Conservation (phyloP, 371 early-diverging fungal genomes). For the Mortierella sp. region DNA sequence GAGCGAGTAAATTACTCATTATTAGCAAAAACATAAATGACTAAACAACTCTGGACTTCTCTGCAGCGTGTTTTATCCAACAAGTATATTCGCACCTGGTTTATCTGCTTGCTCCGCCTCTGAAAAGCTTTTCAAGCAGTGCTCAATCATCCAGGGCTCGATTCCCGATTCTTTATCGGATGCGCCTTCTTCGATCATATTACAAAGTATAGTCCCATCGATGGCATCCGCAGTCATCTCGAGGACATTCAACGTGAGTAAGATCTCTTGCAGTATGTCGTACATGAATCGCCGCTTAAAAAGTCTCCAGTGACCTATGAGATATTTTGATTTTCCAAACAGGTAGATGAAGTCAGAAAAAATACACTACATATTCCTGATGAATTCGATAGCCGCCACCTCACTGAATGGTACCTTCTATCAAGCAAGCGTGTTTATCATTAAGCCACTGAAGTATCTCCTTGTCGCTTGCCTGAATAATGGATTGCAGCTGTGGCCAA, state of each 20-base stretch:
- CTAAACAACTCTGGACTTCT: not conserved
- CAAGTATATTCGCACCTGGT: conserved; percentile 3
- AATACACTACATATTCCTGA: not conserved
- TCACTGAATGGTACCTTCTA: conserved; percentile 23
- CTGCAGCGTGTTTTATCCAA: not conserved
- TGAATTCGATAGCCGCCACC: not conserved
- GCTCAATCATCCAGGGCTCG: conserved; percentile 50
- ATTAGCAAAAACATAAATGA: not conserved
- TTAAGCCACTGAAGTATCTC: conserved; percentile 54
- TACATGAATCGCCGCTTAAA: conserved; percentile 47
- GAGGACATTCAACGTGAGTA: conserved; percentile 31
- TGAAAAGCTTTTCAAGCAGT: conserved; percentile 38
- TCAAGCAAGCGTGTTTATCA: conserved; percentile 36
- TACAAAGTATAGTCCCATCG: conserved; percentile 20
- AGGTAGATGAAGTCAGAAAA: not conserved
- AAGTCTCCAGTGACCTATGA: conserved; percentile 46
- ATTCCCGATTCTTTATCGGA: conserved; percentile 33
- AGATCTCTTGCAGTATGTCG: conserved; percentile 47
- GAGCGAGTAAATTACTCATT: not conserved
- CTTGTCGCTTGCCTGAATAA: conserved; percentile 50
- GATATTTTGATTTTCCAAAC: not conserved
- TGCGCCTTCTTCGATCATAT: conserved; percentile 15
- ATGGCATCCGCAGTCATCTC: conserved; percentile 30
- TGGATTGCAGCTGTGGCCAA: conserved; percentile 42
- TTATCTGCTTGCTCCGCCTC: conserved; percentile 1